A percentile compares a stretch with the other conserved stretches of the same genome.
phyloP scores from a whole-genome alignment of 768 basidiomycete genomes.

The Leccinum disarticulatum region DNA sequence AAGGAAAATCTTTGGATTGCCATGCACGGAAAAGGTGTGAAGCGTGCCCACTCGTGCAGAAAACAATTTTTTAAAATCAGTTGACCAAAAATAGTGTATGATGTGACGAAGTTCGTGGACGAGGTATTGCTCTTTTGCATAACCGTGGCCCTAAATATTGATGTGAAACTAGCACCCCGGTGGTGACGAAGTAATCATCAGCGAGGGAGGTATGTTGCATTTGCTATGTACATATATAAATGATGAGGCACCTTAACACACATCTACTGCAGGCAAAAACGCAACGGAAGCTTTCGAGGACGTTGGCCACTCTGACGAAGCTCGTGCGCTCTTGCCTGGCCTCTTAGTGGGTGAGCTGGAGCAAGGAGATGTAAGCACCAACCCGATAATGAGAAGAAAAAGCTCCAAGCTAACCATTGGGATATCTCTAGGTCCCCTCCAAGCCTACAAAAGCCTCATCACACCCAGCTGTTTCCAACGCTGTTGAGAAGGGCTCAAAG shows the following conservation, averaged over 20 bases:
- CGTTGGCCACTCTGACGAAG: conserved; percentile 98
- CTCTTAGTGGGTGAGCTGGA: conserved; percentile 86
- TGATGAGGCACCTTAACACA: conserved; percentile 1
- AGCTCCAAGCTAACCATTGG: conserved; percentile 1
- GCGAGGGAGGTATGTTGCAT: conserved; percentile 76
- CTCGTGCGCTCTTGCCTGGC: conserved; percentile 75
- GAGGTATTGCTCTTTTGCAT: conserved; percentile 55
- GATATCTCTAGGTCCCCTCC: conserved; percentile 42
- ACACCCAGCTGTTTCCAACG: conserved; percentile 38
- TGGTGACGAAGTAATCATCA: conserved; percentile 95
- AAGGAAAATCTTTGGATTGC: conserved; percentile 82
- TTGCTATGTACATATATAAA: not conserved
- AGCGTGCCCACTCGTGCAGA: not conserved
- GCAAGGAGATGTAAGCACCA: conserved; percentile 54
- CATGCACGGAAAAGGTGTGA: conserved; percentile 78
- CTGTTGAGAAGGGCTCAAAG: conserved; percentile 70
- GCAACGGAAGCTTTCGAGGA: conserved; percentile 99
- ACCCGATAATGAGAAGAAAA: conserved; percentile 1
- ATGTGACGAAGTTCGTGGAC: conserved; percentile 91
- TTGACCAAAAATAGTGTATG: conserved; percentile 65
- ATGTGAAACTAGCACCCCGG: conserved; percentile 73
- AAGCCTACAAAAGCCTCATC: conserved; percentile 52
- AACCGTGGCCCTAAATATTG: conserved; percentile 2
- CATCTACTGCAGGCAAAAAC: conserved; percentile 68
- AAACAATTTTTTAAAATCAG: conserved; percentile 1